Evolutionary conservation across 345 rosid genomes (phyloP), one percentile per base, ranked within the genome.

Genomic region (Murraya paniculata): DNA sequence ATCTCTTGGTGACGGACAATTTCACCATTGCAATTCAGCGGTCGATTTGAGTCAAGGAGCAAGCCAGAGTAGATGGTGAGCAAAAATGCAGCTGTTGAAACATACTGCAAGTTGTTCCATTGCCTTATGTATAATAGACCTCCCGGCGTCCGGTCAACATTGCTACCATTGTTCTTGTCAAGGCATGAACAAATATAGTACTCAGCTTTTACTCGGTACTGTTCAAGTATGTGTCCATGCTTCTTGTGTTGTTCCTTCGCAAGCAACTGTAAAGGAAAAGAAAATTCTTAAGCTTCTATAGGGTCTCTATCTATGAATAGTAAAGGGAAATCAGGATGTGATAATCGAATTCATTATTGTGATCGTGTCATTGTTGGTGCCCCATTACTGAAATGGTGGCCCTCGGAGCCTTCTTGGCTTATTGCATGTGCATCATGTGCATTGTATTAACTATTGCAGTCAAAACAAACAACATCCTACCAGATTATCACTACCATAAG

Each of bases 101-200:
- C 97, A 68, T 96, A 92, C 81, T 96, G 98, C 93, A 96, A 90
- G 81, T 96, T 96, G 92, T 96, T 96, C 99, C 99, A 96, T 85
- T 91, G 88, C 64, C 98, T 87, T 79, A 94, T 75, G 87, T 87
- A 92, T 27, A 96, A 81, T 36, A 96, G 85, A 21, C 99, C 98
- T 9, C 78, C 95, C 0, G 97, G 98, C 35, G 94, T 94, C 36
- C 86, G 87, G 4, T 80, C 83, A 21, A 91, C 90, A 62, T 92
- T 92, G 80, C 82, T 74, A 39, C 71, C 82, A 50, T 64, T 76
- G 89, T 88, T 94, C 78, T 82, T 87, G 93, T 86, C 79, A 13
- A 96, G 95, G 70, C 94, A 88, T 38, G 98, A 90, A 77, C 99
- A 96, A 27, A 96, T 30, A 81, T 94, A 96, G 87, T 85, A 79